phyloP scores from a whole-genome alignment of 2,329 filamentous ascomycete species.

The Fusarium pseudoanthophilum region DNA sequence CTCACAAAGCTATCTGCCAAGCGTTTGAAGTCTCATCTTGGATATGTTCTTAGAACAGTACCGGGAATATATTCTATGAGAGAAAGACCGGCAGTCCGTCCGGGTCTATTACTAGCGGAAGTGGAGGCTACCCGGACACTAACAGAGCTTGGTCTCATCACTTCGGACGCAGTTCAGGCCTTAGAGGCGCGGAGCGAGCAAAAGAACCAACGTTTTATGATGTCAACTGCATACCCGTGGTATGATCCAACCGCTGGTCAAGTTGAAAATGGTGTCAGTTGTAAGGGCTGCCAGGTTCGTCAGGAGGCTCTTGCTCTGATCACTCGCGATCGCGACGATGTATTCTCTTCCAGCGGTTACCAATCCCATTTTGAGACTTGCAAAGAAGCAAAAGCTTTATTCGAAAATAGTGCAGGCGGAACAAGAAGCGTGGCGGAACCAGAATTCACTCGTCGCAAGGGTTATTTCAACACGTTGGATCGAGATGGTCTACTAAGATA shows the following conservation, averaged over 20 bases:
- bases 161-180: rapidly evolving
- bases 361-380: not conserved
- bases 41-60: not conserved
- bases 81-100: not conserved
- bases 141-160: not conserved
- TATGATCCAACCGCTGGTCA: rapidly evolving
- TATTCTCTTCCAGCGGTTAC: not conserved
- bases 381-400: not conserved
- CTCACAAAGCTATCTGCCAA: not conserved
- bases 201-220: not conserved
- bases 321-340: not conserved
- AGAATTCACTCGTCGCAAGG: not conserved
- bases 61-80: not conserved
- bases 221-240: not conserved
- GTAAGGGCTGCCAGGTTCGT: not conserved
- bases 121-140: not conserved
- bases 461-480: not conserved
- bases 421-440: not conserved
- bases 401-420: rapidly evolving
- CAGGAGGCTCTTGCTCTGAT: rapidly evolving
- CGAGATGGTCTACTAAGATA: not conserved
- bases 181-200: not conserved
- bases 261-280: not conserved
- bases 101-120: not conserved
- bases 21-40: rapidly evolving